These are phyloP conservation scores for Trichophyton rubrum DNA, from an alignment of 2,329 filamentous ascomycete species.

Conservation along the genomic window DNA sequence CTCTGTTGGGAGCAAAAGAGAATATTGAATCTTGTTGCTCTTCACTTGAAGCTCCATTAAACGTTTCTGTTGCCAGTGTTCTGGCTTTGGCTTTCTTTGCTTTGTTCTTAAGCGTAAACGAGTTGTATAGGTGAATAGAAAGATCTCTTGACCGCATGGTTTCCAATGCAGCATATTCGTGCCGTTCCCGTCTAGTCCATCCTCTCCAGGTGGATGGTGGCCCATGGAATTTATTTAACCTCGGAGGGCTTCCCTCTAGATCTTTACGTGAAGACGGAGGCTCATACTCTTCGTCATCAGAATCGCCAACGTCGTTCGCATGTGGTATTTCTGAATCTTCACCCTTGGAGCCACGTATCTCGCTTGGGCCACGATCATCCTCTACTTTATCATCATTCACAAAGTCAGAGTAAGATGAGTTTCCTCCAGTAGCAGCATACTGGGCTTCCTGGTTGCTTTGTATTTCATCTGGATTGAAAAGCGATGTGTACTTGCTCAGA, in stretches of 20 bases:
- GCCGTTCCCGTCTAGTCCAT: conserved; percentile 78
- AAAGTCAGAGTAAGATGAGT: not conserved
- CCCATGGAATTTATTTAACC: conserved; percentile 57
- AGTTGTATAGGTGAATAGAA: conserved; percentile 65
- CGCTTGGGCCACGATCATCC: conserved; percentile 16
- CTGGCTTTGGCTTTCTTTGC: conserved; percentile 11
- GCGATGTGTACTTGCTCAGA: not conserved
- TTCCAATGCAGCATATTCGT: conserved; percentile 51
- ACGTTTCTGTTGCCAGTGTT: not conserved
- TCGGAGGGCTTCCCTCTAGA: not conserved
- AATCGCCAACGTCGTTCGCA: not conserved
- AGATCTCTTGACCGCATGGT: conserved; percentile 54
- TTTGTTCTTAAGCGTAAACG: conserved; percentile 53
- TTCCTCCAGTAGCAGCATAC: not conserved
- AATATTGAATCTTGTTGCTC: conserved; percentile 8
- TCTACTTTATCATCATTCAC: conserved; percentile 8
- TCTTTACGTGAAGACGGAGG: conserved; percentile 6
- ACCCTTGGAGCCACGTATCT: conserved; percentile 3
- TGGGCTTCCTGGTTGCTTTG: not conserved
- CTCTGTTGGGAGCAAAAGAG: conserved; percentile 37
- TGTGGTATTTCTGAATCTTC: conserved; percentile 8
- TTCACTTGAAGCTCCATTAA: conserved; percentile 4
- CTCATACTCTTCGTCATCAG: conserved; percentile 2
- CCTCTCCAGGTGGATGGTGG: conserved; percentile 59
- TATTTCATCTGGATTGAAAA: not conserved